These are phyloP conservation scores for Clonostachys rosea DNA, from an alignment of 2,329 filamentous ascomycete genomes.

Conservation along the genomic window DNA sequence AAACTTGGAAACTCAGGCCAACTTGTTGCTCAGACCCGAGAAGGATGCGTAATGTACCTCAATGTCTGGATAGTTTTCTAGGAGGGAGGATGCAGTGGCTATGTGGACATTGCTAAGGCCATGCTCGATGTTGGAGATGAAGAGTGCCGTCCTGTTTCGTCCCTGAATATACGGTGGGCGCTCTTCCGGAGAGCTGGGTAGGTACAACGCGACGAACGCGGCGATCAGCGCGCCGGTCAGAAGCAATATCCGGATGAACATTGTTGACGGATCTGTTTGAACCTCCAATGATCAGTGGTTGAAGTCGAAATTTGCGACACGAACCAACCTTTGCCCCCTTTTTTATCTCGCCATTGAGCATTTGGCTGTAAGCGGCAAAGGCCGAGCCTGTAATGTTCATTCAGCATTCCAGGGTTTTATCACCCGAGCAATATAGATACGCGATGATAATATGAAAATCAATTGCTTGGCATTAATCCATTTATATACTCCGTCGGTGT, in stretches of 20 bases:
- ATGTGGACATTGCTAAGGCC: conserved; percentile 29
- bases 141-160: conserved; percentile 22
- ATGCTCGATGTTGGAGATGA: conserved; percentile 21
- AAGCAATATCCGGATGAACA: not conserved
- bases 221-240: not conserved
- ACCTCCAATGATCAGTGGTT: no score
- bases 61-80: conserved; percentile 22
- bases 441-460: no score
- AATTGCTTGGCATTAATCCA: no score
- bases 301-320: no score
- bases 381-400: no score
- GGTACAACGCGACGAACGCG: not conserved
- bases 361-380: no score
- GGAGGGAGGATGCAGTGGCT: conserved; percentile 22
- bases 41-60: conserved; percentile 27
- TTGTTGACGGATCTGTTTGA: no score
- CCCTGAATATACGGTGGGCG: conserved; percentile 4
- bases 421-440: no score
- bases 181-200: not conserved
- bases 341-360: no score
- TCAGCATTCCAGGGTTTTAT: no score
- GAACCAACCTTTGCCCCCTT: no score
- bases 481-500: no score
- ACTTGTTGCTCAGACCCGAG: conserved; percentile 1
- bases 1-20: conserved; percentile 5